Conservation (phyloP, 106 monocot genomes). For the Allium sativum region DNA sequence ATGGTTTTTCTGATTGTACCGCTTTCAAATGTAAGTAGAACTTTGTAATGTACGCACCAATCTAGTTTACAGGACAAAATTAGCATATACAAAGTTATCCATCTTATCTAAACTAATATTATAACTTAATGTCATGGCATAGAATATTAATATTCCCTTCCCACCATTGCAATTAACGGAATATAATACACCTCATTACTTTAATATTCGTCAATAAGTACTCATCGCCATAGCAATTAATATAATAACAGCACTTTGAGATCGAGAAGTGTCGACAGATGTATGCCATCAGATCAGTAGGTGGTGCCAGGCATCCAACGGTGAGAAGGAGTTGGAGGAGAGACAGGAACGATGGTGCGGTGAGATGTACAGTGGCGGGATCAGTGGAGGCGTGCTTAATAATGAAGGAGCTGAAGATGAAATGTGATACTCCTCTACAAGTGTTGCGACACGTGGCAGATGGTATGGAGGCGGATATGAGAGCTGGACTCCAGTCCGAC, state of each 20-base stretch:
- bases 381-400: constrained; percentile 17
- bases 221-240: too few species aligned
- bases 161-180: too few species aligned
- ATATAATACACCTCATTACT: too few species aligned
- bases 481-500: constrained; percentile 36
- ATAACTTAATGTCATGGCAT: too few species aligned
- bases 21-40: too few species aligned
- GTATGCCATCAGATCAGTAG: not conserved
- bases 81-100: too few species aligned
- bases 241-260: not conserved
- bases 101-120: too few species aligned
- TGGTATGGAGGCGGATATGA: constrained; percentile 42
- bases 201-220: too few species aligned
- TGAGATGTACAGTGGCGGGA: constrained; percentile 19
- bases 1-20: too few species aligned
- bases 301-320: not conserved
- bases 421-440: constrained; percentile 47
- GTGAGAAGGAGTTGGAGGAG: constrained; percentile 1
- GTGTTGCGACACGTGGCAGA: constrained; percentile 41
- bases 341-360: not conserved
- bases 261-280: not conserved
- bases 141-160: too few species aligned
- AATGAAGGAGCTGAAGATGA: constrained; percentile 21
- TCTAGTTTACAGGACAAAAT: too few species aligned
- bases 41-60: too few species aligned